These are phyloP conservation scores for Clitopilus hobsonii DNA, from an alignment of 768 basidiomycete species.

Conservation along the genomic window DNA sequence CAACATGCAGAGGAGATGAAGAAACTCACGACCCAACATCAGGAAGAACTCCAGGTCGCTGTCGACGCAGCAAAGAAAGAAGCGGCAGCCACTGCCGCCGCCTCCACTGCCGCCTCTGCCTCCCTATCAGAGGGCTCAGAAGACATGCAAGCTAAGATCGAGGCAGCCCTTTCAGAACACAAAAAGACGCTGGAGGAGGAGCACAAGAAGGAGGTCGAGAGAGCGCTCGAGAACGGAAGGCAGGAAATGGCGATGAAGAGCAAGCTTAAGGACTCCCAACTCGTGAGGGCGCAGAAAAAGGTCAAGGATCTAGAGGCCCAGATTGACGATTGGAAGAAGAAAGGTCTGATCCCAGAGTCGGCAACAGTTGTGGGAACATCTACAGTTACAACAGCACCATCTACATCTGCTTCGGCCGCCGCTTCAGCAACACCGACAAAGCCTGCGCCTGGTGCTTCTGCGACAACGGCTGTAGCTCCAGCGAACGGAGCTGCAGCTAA, in stretches of 20 bases:
- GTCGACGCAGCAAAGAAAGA: slow-evolving; percentile 36
- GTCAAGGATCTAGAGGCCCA: slow-evolving; percentile 69
- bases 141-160: slow-evolving; percentile 31
- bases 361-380: slow-evolving; percentile 20
- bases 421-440: slow-evolving; percentile 5
- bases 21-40: slow-evolving; percentile 47
- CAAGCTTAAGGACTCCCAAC: slow-evolving; percentile 68
- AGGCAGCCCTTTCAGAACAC: slow-evolving; percentile 45
- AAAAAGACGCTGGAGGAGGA: slow-evolving; percentile 41
- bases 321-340: slow-evolving; percentile 51
- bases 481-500: slow-evolving; percentile 15
- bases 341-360: slow-evolving; percentile 39
- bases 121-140: too few relatives aligned
- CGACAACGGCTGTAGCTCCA: slow-evolving; percentile 8
- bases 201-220: slow-evolving; percentile 52
- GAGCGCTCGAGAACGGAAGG: slow-evolving; percentile 67
- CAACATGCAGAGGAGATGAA: slow-evolving; percentile 60
- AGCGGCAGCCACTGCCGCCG: slow-evolving; percentile 31
- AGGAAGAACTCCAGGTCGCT: slow-evolving; percentile 48
- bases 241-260: slow-evolving; percentile 56
- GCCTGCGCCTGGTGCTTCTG: slow-evolving; percentile 1
- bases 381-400: slow-evolving; percentile 14
- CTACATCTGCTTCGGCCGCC: slow-evolving; percentile 20
- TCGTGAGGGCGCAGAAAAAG: slow-evolving; percentile 54
- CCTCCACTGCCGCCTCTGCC: slow-evolving; percentile 11